A percentile compares a stretch with the other conserved stretches of the same genome.
These are phyloP conservation scores for Euryodendron excelsum DNA, from an alignment of 148 eudicot genomes.

Conservation along the genomic window DNA sequence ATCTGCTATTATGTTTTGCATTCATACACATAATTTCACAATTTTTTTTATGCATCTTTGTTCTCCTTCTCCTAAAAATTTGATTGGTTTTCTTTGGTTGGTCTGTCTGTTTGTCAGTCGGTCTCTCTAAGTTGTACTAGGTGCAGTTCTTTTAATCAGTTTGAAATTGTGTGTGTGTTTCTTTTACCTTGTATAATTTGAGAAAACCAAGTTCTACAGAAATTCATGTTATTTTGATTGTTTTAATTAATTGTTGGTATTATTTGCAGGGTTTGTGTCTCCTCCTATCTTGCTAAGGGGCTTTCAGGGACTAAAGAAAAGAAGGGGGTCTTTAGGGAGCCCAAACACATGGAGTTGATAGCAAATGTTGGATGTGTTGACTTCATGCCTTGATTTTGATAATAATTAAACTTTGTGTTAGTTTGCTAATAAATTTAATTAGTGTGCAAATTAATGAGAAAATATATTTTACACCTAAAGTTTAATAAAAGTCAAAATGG, in stretches of 20 bases:
- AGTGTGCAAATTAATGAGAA: too few relatives aligned
- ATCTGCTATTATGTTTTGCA: not conserved
- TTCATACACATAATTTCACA: not conserved
- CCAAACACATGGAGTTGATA: constrained; percentile 66
- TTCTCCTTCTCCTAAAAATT: too few relatives aligned
- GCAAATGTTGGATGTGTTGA: constrained; percentile 51
- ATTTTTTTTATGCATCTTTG: not conserved
- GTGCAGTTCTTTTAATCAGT: not conserved
- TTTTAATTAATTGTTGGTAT: not conserved
- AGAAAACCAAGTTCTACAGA: too few relatives aligned
- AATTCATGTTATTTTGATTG: not conserved
- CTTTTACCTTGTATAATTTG: not conserved
- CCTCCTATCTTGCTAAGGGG: constrained; percentile 42
- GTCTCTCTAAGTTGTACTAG: not conserved
- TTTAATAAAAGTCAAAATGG: too few relatives aligned
- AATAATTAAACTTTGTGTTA: too few relatives aligned
- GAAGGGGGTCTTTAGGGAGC: constrained; percentile 35
- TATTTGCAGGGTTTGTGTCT: constrained; percentile 45
- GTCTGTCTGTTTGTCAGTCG: too few relatives aligned
- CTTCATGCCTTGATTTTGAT: too few relatives aligned
- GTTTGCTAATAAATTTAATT: too few relatives aligned
- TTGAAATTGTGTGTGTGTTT: not conserved
- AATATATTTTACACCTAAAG: too few relatives aligned
- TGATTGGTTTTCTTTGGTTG: too few relatives aligned
- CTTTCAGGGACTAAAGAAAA: too few relatives aligned